Base-by-base conservation (phyloP, 1,139 yeast genomes). In the Lodderomyces oxycetoniae region DNA sequence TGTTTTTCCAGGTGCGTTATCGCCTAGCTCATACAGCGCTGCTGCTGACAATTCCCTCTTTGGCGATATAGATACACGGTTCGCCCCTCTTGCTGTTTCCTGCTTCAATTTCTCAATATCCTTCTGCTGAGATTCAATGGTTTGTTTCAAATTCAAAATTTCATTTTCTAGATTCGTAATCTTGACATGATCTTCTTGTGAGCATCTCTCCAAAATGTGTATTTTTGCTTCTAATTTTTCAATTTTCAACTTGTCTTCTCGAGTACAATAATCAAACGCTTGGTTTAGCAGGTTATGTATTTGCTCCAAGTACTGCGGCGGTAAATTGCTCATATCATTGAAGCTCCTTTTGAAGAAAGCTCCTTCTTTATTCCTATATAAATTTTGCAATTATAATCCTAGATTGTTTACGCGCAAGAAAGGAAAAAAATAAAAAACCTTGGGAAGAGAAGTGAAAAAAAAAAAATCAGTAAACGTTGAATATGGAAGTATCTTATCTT, bases 221-320 rank as follows among this genome's bases (percentile, higher is more conserved):
- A n/a, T 29, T 11, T 29, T 22, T 20, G 29, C 20, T n/a, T 11
- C 12, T 13, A 33, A 15, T 21, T 28, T 17, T 11, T 26, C 16
- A 6, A 40, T 33, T 13, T 33, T 34, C 1, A 25, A 14, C 16
- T 21, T 32, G 22, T 40, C 42, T 14, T 30, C 34, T 19, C 33
- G 34, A 26, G 35, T 28, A n/a, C 32, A n/a, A 4, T 42, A 28
- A 8, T 24, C 26, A 24, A 24, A 25, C 6, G 23, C 31, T 21
- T 29, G 36, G 14, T 31, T 22, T 5, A 25, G 13, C 9, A 7
- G 6, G 2, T 22, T 13, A 9, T 4, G 9, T 20, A 30, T 10
- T n/a, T 21, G 27, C 15, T 9, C 26, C 21, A 30, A 21, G 10
- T 21, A n/a, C 14, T 30, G 21, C 4, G 12, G 7, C 4, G 17